These are phyloP conservation scores for Epicoccum sorghinum DNA, from an alignment of 2,329 filamentous ascomycete species.

Conservation along the genomic window DNA sequence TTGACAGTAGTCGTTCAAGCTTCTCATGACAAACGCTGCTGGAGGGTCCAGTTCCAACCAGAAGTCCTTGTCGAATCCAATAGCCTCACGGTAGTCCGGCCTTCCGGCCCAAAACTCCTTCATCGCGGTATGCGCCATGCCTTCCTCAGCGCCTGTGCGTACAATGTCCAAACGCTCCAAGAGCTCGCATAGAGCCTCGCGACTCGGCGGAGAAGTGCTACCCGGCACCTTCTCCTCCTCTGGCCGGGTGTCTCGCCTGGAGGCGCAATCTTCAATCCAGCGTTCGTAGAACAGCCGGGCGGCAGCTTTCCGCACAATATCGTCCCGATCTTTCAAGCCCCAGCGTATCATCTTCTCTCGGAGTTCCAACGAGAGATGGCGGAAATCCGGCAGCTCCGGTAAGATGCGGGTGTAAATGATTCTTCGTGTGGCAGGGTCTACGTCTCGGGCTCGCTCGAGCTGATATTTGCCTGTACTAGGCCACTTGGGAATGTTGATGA, in stretches of 20 bases:
- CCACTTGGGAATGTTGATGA: constrained; percentile 88
- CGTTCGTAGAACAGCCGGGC: constrained; percentile 88
- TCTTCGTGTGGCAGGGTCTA: constrained; percentile 81
- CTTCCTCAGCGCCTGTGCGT: constrained; percentile 86
- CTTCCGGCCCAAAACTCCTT: constrained; percentile 94
- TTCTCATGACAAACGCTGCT: constrained; percentile 86
- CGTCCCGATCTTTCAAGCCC: constrained; percentile 92
- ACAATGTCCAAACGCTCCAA: constrained; percentile 93
- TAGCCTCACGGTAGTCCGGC: constrained; percentile 76
- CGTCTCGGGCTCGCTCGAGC: constrained; percentile 87
- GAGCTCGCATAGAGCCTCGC: constrained; percentile 86
- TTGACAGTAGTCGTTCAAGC: constrained; percentile 92
- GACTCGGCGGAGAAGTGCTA: constrained; percentile 54
- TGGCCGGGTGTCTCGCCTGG: constrained; percentile 65
- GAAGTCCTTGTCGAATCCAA: constrained; percentile 74
- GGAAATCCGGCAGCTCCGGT: constrained; percentile 89
- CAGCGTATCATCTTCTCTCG: constrained; percentile 93
- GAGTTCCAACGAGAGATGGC: constrained; percentile 90
- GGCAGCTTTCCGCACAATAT: constrained; percentile 90
- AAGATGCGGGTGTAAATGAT: constrained; percentile 87
- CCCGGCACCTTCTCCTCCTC: constrained; percentile 60
- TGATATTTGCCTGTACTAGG: constrained; percentile 83
- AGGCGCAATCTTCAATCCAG: constrained; percentile 97
- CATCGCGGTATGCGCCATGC: constrained; percentile 93
- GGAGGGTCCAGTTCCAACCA: constrained; percentile 85